Conservation (phyloP, 495 filamentous ascomycete genomes). For the Aspergillus ellipticus region DNA sequence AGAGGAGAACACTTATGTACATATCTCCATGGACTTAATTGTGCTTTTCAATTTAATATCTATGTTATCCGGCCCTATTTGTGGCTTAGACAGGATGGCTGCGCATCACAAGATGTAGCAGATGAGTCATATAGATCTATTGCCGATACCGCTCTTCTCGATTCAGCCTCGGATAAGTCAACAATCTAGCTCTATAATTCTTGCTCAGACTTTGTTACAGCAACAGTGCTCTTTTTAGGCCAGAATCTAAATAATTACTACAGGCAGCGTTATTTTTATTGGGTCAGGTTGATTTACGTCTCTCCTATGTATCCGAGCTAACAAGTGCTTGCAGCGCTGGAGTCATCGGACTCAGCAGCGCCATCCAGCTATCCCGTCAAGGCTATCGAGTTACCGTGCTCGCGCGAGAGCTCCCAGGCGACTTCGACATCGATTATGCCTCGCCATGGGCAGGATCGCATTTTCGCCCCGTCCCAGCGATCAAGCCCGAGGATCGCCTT, state of each 20-base stretch:
- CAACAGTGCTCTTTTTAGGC: no score
- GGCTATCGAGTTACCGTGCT: not conserved
- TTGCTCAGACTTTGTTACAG: no score
- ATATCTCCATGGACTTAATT: no score
- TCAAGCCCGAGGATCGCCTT: not conserved
- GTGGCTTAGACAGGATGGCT: no score
- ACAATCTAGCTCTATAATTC: no score
- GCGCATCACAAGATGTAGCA: not conserved
- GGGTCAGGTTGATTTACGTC: no score
- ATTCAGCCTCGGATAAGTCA: not conserved
- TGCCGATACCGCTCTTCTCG: not conserved
- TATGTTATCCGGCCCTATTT: no score
- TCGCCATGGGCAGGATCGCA: constrained; percentile 54
- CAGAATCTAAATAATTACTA: not conserved
- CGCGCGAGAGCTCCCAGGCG: not conserved
- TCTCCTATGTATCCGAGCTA: no score
- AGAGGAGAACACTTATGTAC: no score
- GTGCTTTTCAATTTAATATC: no score
- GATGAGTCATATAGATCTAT: not conserved
- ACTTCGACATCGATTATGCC: constrained; percentile 35
- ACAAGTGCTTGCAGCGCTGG: not conserved
- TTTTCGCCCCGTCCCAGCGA: constrained; percentile 40
- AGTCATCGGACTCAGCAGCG: not conserved
- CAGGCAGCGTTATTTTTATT: not conserved
- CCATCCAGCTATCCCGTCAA: not conserved